These are phyloP conservation scores for Flammula alnicola DNA, from an alignment of 1,284 basidiomycete species.

Conservation along the genomic window DNA sequence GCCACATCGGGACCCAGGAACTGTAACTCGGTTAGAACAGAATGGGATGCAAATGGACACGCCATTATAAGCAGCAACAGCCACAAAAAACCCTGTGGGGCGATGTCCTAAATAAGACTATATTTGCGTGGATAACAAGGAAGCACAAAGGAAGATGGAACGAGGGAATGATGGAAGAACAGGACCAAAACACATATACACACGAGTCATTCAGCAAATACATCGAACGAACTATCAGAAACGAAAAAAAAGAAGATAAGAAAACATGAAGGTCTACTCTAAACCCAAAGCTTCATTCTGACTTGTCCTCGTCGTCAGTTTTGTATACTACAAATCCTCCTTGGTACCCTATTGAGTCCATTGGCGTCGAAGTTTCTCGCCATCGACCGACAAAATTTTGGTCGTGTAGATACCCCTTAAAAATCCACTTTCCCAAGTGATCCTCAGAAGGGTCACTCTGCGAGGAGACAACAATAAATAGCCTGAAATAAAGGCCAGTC, in stretches of 20 bases:
- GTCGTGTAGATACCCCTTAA: slow-evolving; percentile 54
- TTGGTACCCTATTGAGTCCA: slow-evolving; percentile 43
- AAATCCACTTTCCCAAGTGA: slow-evolving; percentile 48
- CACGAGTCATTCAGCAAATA: background rate
- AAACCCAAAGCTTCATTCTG: background rate
- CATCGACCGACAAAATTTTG: slow-evolving; percentile 55
- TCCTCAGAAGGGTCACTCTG: slow-evolving; percentile 37
- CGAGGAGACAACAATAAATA: slow-evolving; percentile 4
- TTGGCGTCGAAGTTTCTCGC: slow-evolving; percentile 48
- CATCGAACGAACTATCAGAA: background rate
- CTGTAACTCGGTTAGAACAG: background rate
- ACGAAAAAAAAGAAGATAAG: background rate
- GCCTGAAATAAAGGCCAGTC: background rate
- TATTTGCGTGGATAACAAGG: slow-evolving; percentile 9
- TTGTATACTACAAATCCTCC: slow-evolving; percentile 49
- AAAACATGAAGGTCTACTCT: too few relatives aligned
- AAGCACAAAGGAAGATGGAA: background rate
- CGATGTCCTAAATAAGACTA: background rate
- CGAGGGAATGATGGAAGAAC: background rate
- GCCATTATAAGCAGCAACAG: slow-evolving; percentile 6
- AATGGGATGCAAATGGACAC: slow-evolving; percentile 3
- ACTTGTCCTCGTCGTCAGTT: slow-evolving; percentile 10
- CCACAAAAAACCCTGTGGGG: background rate
- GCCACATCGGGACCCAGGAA: background rate
- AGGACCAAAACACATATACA: background rate